Evolutionary conservation across 139 green algal genomes (phyloP).

Genomic region (Pseudopediastrum boryanum): DNA sequence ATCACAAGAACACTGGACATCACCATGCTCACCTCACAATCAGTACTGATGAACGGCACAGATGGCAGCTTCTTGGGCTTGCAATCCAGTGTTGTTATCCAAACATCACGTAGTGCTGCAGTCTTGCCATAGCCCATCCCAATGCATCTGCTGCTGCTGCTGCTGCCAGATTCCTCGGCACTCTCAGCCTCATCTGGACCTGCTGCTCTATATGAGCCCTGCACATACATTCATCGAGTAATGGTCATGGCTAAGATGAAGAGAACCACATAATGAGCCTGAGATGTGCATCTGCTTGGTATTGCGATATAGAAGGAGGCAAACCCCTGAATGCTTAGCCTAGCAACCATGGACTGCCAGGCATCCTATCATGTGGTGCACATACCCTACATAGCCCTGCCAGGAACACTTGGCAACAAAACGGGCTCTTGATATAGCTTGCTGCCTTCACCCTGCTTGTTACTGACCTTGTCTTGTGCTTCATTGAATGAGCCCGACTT

Average conservation of each 20-base stretch:
- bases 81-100: background rate
- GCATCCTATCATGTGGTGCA: no score
- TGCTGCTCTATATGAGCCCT: background rate
- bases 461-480: no score
- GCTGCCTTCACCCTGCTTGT: no score
- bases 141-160: slow-evolving; percentile 4
- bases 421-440: no score
- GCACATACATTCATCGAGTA: slow-evolving; percentile 1
- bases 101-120: background rate
- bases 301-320: no score
- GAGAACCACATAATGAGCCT: background rate
- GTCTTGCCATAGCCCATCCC: slow-evolving; percentile 27
- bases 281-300: background rate
- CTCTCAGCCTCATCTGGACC: slow-evolving; percentile 5
- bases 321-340: no score
- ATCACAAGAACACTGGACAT: background rate
- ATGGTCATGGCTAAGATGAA: background rate
- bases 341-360: no score
- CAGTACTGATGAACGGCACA: slow-evolving; percentile 31
- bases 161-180: background rate
- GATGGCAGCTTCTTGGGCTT: background rate
- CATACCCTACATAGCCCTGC: no score
- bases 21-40: slow-evolving; percentile 20
- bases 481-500: no score
- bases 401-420: no score